phyloP scores from a whole-genome alignment of 176 grass and related monocot genomes.

The Rhipidocladum racemiflorum region DNA sequence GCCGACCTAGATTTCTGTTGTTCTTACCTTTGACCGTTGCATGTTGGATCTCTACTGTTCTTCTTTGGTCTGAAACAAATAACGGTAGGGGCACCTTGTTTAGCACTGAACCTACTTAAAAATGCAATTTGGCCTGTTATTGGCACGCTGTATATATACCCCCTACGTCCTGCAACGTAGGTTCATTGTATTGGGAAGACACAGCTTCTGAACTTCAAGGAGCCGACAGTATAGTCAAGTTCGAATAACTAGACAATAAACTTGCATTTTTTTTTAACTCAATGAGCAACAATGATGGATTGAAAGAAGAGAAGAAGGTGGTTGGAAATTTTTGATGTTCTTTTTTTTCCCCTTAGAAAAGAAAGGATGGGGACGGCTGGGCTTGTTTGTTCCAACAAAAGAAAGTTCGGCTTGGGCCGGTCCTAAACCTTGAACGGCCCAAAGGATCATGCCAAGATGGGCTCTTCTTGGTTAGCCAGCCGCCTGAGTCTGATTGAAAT shows the following conservation, averaged over 20 bases:
- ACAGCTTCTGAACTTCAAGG: too few relatives aligned
- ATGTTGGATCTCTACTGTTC: neutral
- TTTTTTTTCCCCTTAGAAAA: neutral
- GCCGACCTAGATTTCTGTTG: too few relatives aligned
- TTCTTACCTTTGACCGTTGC: too few relatives aligned
- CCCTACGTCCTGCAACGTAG: too few relatives aligned
- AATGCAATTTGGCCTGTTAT: neutral
- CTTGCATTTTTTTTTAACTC: neutral
- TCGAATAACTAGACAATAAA: too few relatives aligned
- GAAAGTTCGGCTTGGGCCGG: neutral
- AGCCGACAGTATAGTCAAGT: neutral
- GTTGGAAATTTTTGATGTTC: neutral
- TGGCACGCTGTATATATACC: neutral
- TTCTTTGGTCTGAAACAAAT: conserved; percentile 8
- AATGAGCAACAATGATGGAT: neutral
- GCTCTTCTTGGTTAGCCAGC: too few relatives aligned
- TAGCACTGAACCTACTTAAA: neutral
- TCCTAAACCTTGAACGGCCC: neutral
- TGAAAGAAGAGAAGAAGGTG: neutral
- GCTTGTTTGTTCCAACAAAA: neutral
- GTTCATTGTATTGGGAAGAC: too few relatives aligned
- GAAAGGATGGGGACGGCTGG: neutral
- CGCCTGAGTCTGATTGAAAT: neutral
- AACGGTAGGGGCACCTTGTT: neutral
- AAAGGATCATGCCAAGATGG: neutral